Percentiles rank a stretch among this genome's conserved stretches.
Evolutionary conservation across 1,139 yeast genomes (phyloP).

Genomic region (Magnusiomyces starmeri): DNA sequence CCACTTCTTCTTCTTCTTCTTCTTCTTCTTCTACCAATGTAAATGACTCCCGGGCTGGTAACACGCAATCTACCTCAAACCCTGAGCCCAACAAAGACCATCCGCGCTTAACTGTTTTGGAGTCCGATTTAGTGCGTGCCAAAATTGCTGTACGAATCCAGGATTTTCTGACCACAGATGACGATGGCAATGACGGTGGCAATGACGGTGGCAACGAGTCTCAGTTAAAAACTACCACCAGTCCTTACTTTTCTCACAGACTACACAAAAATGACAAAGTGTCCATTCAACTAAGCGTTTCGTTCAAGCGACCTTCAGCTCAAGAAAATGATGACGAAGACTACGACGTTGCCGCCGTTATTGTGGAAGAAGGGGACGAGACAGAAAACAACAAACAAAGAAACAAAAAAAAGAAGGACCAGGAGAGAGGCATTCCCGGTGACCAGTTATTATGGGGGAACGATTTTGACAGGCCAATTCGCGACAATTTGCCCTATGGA

Average conservation of each 20-base stretch:
- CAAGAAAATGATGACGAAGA: background rate
- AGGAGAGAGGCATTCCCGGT: conserved; percentile 39
- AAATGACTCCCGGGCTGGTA: too few species aligned
- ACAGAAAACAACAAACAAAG: too few species aligned
- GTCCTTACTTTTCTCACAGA: conserved; percentile 22
- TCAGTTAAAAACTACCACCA: background rate
- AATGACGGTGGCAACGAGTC: background rate
- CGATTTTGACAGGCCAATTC: conserved; percentile 56
- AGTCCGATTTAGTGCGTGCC: conserved; percentile 9
- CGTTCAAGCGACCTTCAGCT: conserved; percentile 22
- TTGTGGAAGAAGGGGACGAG: background rate
- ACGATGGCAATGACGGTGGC: background rate
- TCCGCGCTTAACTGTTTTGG: conserved; percentile 3
- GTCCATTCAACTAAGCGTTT: conserved; percentile 28
- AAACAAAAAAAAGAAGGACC: too few species aligned
- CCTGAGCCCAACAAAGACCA: background rate
- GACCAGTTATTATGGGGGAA: conserved; percentile 57
- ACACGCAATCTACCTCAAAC: background rate
- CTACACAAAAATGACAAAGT: conserved; percentile 25
- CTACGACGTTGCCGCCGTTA: too few species aligned
- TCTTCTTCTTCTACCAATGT: too few species aligned
- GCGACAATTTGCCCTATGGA: conserved; percentile 57
- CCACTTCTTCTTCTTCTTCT: too few species aligned
- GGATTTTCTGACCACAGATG: conserved; percentile 9
- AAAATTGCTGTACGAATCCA: conserved; percentile 14